Conservation (phyloP, 75 land plant species). For the Cryptomeria japonica region DNA sequence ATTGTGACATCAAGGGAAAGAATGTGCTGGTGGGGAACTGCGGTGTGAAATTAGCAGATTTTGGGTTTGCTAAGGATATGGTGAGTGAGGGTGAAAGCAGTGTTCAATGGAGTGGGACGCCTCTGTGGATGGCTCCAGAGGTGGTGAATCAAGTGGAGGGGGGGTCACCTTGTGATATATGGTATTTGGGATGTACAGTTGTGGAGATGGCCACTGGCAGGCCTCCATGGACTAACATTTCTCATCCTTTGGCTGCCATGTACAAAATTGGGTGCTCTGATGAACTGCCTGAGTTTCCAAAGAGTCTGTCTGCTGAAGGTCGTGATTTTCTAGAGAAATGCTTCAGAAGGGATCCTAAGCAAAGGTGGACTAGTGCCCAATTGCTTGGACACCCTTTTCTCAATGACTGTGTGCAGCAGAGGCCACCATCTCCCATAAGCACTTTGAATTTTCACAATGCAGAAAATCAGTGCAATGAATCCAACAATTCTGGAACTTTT, state of each 20-base stretch:
- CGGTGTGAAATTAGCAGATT: conserved; percentile 55
- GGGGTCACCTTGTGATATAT: conserved; percentile 37
- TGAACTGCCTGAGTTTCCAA: conserved; percentile 34
- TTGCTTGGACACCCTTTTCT: conserved; percentile 44
- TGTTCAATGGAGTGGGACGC: conserved; percentile 25
- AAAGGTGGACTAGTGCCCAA: conserved; percentile 30
- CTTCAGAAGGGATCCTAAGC: conserved; percentile 30
- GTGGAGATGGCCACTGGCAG: conserved; percentile 53
- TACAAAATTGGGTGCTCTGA: conserved; percentile 42
- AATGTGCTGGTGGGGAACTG: conserved; percentile 37
- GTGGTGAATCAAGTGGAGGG: conserved; percentile 34
- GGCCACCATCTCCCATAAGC: background rate
- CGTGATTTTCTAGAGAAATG: conserved; percentile 45
- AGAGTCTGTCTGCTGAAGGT: conserved; percentile 16
- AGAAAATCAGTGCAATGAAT: background rate
- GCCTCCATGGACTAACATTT: conserved; percentile 31
- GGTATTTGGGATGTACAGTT: conserved; percentile 37
- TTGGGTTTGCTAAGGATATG: conserved; percentile 52
- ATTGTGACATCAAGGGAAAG: conserved; percentile 71
- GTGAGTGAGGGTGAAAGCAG: background rate
- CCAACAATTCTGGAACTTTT: background rate
- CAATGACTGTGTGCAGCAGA: background rate
- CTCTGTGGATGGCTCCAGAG: conserved; percentile 64
- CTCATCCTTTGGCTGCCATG: conserved; percentile 21
- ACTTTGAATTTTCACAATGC: background rate